Conservation (phyloP, 345 rosid genomes). For the Gossypium turneri region DNA sequence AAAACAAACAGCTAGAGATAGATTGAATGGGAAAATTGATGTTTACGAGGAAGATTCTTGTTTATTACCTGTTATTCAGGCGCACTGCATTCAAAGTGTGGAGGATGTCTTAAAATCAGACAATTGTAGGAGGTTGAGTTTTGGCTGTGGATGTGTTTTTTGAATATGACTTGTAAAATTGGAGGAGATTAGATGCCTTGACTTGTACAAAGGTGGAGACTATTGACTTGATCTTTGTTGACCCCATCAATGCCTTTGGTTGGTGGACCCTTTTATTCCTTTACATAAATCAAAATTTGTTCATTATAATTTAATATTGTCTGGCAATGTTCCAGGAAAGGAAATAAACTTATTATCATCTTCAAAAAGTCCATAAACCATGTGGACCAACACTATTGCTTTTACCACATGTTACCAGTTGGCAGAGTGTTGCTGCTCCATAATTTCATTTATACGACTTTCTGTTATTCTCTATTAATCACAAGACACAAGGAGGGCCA, state of each 20-base stretch:
- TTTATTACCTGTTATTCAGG: background rate
- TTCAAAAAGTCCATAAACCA: no score
- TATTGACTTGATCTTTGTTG: background rate
- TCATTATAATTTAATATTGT: no score
- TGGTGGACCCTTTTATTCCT: background rate
- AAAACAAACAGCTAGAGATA: background rate
- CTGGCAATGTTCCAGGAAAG: no score
- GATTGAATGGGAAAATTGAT: background rate
- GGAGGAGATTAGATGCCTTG: slow-evolving; percentile 1
- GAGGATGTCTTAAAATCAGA: slow-evolving; percentile 5
- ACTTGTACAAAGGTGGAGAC: background rate
- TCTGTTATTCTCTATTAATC: no score
- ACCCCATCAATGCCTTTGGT: background rate
- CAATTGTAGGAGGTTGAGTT: background rate
- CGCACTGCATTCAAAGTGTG: background rate
- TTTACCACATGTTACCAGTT: no score
- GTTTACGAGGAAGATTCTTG: background rate
- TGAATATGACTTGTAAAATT: background rate
- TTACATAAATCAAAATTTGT: background rate
- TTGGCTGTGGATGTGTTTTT: background rate
- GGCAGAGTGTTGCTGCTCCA: no score
- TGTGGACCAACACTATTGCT: no score
- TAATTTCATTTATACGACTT: no score
- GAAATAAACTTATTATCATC: no score
- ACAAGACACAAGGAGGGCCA: no score